These are phyloP conservation scores for Coemansia sp. DNA, from an alignment of 192 early-diverging fungal genomes.

Conservation along the genomic window DNA sequence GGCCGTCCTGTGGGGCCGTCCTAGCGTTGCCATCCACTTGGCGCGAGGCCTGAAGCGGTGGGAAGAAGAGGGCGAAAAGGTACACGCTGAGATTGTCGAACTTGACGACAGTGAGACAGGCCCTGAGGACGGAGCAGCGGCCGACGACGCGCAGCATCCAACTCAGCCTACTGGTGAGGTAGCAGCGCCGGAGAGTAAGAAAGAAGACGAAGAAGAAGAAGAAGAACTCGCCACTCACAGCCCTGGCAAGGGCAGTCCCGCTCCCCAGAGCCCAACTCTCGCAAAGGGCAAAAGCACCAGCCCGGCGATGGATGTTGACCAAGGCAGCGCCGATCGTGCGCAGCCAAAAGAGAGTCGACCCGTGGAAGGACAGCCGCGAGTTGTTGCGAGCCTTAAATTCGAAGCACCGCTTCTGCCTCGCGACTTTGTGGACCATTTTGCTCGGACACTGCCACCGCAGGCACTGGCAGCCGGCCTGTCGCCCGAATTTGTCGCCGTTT, in stretches of 20 bases:
- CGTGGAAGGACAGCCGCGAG: constrained; percentile 11
- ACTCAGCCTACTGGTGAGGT: background rate
- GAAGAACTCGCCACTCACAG: background rate
- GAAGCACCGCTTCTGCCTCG: constrained; percentile 44
- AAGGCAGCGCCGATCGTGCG: background rate
- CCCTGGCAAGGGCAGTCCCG: background rate
- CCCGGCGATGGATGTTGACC: constrained; percentile 19
- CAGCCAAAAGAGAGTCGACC: background rate
- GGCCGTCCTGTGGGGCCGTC: constrained; percentile 47
- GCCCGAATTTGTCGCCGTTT: constrained; percentile 44
- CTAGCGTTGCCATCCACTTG: constrained; percentile 27
- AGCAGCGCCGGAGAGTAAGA: background rate
- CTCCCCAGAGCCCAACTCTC: background rate
- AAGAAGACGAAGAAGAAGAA: background rate
- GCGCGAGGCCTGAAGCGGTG: constrained; percentile 36
- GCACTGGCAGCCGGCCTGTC: constrained; percentile 29
- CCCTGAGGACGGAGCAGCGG: background rate
- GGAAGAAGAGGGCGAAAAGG: constrained; percentile 30
- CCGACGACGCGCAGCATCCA: background rate
- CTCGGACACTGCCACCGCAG: constrained; percentile 19
- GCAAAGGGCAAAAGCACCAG: background rate
- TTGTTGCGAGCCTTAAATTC: constrained; percentile 27
- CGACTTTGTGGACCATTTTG: constrained; percentile 39
- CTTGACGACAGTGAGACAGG: background rate
- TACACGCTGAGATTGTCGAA: constrained; percentile 20